Evolutionary conservation across 371 early-diverging fungal genomes (phyloP), one percentile per base, ranked within the genome.

Genomic region (Globomyces sp.): DNA sequence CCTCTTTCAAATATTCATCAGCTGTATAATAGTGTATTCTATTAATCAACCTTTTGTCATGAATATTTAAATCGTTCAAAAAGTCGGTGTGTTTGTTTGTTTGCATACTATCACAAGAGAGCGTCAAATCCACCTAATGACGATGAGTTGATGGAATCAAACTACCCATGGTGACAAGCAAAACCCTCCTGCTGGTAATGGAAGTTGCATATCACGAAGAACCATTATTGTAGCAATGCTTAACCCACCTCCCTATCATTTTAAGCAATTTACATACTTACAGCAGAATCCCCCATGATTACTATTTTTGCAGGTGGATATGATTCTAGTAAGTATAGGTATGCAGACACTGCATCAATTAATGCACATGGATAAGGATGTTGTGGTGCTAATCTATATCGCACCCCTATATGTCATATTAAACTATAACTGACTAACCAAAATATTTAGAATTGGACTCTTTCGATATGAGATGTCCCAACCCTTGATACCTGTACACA

Each of bases 201-300:
- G 49, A 37, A 34, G 10, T 47, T 50, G 45, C 51, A 42, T 34
- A 57, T 66, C 66, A 6, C 61, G 4, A 49, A 66, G 49, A 8
- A 36, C 46, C 4, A 70, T 40, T 37, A 66, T 42, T 9, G 76
- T 69, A 0, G 78, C 70, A 1, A 3, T 70, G 66, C 3, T 70
- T 58, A 45, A 85, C 47, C 48, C 76, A 77, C 11, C 82, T 83
- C n/a, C 86, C 86, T 36, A 83, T 82, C 10, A 39, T 55, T 51
- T 37, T 41, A 39, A 51, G 4, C 9, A 51, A 6, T 36, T 13
- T 41, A 11, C 37, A 60, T 39, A 24, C 24, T 24, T 24, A 36
- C 61, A 48, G 57, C 58, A 58, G 40, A 75, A 59, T 85, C 86
- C 3, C 86, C 86, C 41, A 68, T 77, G 0, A 85, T 52, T 24